A percentile compares a stretch with the other conserved stretches of the same genome.
These are phyloP conservation scores for Colletotrichum lupini DNA, from an alignment of 2,329 filamentous ascomycete genomes.

Conservation along the genomic window DNA sequence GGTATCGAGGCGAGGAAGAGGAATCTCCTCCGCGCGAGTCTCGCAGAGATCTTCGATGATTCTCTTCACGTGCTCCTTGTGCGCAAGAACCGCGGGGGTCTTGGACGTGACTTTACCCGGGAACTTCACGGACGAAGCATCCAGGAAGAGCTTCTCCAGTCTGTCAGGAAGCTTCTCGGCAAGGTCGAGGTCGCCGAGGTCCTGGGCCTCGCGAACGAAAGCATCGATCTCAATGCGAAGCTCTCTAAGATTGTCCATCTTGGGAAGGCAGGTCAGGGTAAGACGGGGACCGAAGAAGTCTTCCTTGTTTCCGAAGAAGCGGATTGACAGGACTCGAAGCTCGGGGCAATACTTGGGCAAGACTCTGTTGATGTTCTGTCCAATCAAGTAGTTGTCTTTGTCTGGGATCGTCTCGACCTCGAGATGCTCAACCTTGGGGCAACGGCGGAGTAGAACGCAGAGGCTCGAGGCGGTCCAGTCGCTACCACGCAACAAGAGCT, in stretches of 20 bases:
- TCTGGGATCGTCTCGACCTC: neutral
- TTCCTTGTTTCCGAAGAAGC: neutral
- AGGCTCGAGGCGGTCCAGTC: neutral
- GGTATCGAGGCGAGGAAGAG: neutral
- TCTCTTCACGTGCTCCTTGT: neutral
- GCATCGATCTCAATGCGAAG: slow-evolving; percentile 18
- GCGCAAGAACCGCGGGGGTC: neutral
- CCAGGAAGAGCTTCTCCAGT: slow-evolving; percentile 20
- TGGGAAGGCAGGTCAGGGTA: slow-evolving; percentile 14
- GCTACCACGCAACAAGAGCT: neutral
- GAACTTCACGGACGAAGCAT: neutral
- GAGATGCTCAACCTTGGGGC: slow-evolving; percentile 10
- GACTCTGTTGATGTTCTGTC: slow-evolving; percentile 10
- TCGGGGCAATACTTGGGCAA: slow-evolving; percentile 14
- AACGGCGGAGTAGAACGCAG: slow-evolving; percentile 16
- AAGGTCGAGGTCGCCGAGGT: neutral
- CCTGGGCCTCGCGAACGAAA: neutral
- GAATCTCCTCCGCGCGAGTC: neutral
- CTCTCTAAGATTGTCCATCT: slow-evolving; percentile 9
- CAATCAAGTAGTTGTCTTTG: neutral
- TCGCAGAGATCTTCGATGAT: slow-evolving; percentile 2
- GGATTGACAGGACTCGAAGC: slow-evolving; percentile 1
- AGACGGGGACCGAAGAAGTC: neutral
- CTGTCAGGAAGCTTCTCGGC: neutral
- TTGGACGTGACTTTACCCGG: neutral